Evolutionary conservation across 495 filamentous ascomycete species (phyloP), one percentile per base, ranked within the genome.

Genomic region (Lophium mytilinum): DNA sequence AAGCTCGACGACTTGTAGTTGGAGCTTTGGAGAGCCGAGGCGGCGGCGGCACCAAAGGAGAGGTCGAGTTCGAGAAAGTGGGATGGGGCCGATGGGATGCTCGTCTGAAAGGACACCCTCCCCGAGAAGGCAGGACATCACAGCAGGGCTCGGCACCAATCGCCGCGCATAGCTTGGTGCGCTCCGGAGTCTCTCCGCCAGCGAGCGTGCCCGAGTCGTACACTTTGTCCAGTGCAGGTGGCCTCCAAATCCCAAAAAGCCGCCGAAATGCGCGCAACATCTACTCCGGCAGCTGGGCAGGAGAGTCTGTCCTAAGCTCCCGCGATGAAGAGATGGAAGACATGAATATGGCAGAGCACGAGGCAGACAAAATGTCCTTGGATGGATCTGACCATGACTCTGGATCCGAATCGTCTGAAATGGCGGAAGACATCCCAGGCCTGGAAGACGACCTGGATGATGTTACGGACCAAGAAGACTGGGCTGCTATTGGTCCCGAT

Each of bases 41-140:
- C 33, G 80, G 81, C 39, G 88, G 85, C 50, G 77, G 85, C 41
- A 57, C 71, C 10, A 72, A 84, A 52, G 83, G 86, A 62, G 87
- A 92, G 52, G 87, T 97, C 52, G 78, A 86, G 62, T 98, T 96
- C 65, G 87, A 94, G 69, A 98, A 98, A 74, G 86, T 95, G 56
- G 93, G 93, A 56, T 98, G 93, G 93, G 93, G 93, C 48, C 83
- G 89, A 46, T 98, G 93, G 93, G 86, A 93, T 70, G 92, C 92
- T 55, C 83, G 80, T 63, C 78, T 79, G 68, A 81, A 83, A 53
- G 88, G 82, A 24, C 83, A 90, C 59, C 72, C 80, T 12, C 64
- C 79, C 47, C 79, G 80, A 55, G 75, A 80, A 65, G 53, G 65
- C 21, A 64, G 66, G 58, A 61, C 60, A 52, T 60, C 67, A 61